Percentiles rank a stretch among this genome's conserved stretches.
phyloP scores from a whole-genome alignment of 495 filamentous ascomycete genomes.

The Talaromyces adpressus region DNA sequence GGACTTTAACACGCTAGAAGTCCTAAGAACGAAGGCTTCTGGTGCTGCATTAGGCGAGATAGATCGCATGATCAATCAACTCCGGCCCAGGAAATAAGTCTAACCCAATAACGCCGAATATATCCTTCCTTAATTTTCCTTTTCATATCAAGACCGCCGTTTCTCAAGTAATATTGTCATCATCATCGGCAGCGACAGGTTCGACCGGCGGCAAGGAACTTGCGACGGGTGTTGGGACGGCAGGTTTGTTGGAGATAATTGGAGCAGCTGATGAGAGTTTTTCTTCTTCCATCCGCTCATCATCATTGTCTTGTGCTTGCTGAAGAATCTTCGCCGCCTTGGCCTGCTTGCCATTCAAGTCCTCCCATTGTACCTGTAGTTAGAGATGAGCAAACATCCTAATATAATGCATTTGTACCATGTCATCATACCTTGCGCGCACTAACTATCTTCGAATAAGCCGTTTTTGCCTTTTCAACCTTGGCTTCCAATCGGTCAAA shows the following conservation, averaged over 20 bases:
- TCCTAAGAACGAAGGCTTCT: conserved; percentile 48
- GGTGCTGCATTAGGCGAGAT: conserved; percentile 50
- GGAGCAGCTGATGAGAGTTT: neutral
- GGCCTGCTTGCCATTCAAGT: conserved; percentile 27
- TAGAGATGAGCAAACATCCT: neutral
- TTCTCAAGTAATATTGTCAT: conserved; percentile 40
- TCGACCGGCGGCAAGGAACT: conserved; percentile 6
- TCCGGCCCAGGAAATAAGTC: conserved; percentile 41
- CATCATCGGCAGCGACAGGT: conserved; percentile 24
- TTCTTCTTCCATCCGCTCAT: neutral
- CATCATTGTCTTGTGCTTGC: neutral
- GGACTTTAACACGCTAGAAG: conserved; percentile 62
- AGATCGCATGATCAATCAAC: conserved; percentile 53
- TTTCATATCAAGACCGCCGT: neutral
- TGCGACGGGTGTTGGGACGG: neutral
- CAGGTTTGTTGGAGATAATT: neutral
- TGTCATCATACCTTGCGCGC: conserved; percentile 28
- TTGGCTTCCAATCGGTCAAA: neutral
- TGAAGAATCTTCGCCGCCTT: conserved; percentile 5
- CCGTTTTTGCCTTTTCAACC: neutral
- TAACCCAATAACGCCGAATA: conserved; percentile 4
- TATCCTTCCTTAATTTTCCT: neutral
- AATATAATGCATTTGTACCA: neutral
- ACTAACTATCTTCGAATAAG: neutral
- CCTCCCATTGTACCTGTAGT: conserved; percentile 35